These are phyloP conservation scores for Camelina neglecta DNA, from an alignment of 345 rosid genomes.

Conservation along the genomic window DNA sequence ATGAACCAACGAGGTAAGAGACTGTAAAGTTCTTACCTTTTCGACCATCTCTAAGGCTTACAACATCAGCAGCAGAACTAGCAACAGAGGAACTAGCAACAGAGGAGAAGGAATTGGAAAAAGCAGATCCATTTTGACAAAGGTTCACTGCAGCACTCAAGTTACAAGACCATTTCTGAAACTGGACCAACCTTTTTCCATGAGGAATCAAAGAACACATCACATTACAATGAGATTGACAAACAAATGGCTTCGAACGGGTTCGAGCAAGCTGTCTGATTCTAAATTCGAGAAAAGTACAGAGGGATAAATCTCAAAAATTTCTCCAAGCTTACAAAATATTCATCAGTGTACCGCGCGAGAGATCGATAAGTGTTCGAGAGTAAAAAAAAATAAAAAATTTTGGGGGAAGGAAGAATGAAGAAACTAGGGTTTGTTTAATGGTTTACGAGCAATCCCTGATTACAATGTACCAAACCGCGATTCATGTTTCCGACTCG, in stretches of 20 bases:
- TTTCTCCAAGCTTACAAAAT: background rate
- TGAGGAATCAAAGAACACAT: conserved; percentile 7
- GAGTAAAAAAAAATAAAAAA: too few relatives aligned
- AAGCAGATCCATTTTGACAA: background rate
- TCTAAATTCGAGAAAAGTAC: background rate
- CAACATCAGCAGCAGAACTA: background rate
- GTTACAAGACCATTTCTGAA: background rate
- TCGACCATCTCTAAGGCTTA: background rate
- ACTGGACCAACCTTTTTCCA: conserved; percentile 2
- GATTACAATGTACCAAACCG: background rate
- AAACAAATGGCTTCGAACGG: background rate
- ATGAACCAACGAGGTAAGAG: conserved; percentile 36
- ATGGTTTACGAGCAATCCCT: too few relatives aligned
- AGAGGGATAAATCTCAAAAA: background rate
- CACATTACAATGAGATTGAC: background rate
- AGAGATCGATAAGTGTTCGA: background rate
- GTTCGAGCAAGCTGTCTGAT: background rate
- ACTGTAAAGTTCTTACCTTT: conserved; percentile 25
- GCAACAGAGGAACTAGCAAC: too few relatives aligned
- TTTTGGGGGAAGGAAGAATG: background rate
- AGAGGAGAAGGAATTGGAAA: conserved; percentile 4
- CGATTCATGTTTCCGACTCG: background rate
- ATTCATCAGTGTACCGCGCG: too few relatives aligned
- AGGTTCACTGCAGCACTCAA: background rate
- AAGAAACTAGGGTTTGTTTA: background rate